Conservation (phyloP, 768 basidiomycete genomes). For the Tricholomella constricta region DNA sequence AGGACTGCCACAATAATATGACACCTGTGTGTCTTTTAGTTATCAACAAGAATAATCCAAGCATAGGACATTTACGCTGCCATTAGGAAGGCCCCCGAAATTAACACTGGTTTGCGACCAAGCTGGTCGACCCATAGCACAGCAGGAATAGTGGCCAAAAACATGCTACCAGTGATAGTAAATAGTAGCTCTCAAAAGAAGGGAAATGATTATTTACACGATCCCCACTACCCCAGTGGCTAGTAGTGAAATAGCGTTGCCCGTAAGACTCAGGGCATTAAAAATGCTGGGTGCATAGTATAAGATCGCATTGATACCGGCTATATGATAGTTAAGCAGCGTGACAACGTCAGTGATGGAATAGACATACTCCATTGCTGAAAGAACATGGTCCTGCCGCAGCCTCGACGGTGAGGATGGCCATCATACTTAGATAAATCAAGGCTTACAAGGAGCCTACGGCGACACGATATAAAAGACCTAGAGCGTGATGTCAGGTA, state of each 20-base stretch:
- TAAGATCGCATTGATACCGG: slow-evolving; percentile 71
- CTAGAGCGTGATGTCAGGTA: slow-evolving; percentile 26
- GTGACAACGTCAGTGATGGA: neutral
- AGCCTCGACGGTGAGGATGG: too few species aligned
- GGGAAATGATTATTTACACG: slow-evolving; percentile 48
- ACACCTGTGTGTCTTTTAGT: slow-evolving; percentile 41
- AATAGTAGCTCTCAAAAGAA: neutral
- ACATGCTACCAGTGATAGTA: slow-evolving; percentile 50
- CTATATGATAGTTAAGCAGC: slow-evolving; percentile 18
- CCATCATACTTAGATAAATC: too few species aligned
- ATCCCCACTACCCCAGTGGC: slow-evolving; percentile 77
- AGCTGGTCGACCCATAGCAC: slow-evolving; percentile 80
- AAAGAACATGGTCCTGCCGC: slow-evolving; percentile 71
- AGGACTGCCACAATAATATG: slow-evolving; percentile 72
- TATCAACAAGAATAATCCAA: slow-evolving; percentile 7
- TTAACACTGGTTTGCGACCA: slow-evolving; percentile 72
- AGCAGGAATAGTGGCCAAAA: slow-evolving; percentile 76
- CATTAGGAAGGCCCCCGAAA: slow-evolving; percentile 78
- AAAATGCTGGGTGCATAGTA: slow-evolving; percentile 82
- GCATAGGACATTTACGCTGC: slow-evolving; percentile 44
- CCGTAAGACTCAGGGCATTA: slow-evolving; percentile 55
- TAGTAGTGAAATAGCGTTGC: slow-evolving; percentile 55
- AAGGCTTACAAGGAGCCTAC: slow-evolving; percentile 58
- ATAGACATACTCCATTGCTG: slow-evolving; percentile 68
- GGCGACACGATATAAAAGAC: slow-evolving; percentile 61